Conservation (phyloP, 129 eudicot species). For the Saposhnikovia divaricata region DNA sequence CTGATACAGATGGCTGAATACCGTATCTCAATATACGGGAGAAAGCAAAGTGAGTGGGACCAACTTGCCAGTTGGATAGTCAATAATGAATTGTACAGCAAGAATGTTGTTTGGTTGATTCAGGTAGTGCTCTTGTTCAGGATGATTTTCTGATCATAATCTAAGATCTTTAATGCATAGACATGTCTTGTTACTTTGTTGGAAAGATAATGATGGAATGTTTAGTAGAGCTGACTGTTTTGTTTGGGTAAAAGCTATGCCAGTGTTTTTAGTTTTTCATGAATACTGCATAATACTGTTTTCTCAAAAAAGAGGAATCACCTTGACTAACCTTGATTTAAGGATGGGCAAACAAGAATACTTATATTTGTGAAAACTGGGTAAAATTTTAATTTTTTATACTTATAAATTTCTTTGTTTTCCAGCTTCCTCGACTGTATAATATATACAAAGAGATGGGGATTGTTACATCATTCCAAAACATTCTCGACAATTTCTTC, state of each 20-base stretch:
- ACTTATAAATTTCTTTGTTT: conserved; percentile 13
- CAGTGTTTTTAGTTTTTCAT: not conserved
- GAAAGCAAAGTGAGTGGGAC: conserved; percentile 99
- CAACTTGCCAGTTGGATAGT: conserved; percentile 98
- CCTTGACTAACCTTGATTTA: not conserved
- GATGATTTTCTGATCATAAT: not conserved
- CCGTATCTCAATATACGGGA: conserved; percentile 86
- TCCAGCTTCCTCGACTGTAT: conserved; percentile 83
- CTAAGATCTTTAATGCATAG: not conserved
- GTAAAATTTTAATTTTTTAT: not conserved
- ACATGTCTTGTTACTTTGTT: not conserved
- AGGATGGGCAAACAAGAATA: not conserved
- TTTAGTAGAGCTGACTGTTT: not conserved
- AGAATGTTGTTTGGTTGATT: conserved; percentile 97
- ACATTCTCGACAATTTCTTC: conserved; percentile 92
- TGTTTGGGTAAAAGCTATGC: not conserved
- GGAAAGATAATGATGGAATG: not conserved
- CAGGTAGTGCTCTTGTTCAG: conserved; percentile 43
- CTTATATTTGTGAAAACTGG: not conserved
- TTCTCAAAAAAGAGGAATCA: not conserved
- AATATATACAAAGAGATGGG: conserved; percentile 98
- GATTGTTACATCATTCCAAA: conserved; percentile 93
- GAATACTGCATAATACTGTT: not conserved
- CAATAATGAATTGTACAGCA: conserved; percentile 84
- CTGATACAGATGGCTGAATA: conserved; percentile 91